phyloP scores from a whole-genome alignment of 768 basidiomycete genomes.

The Russula sp. region DNA sequence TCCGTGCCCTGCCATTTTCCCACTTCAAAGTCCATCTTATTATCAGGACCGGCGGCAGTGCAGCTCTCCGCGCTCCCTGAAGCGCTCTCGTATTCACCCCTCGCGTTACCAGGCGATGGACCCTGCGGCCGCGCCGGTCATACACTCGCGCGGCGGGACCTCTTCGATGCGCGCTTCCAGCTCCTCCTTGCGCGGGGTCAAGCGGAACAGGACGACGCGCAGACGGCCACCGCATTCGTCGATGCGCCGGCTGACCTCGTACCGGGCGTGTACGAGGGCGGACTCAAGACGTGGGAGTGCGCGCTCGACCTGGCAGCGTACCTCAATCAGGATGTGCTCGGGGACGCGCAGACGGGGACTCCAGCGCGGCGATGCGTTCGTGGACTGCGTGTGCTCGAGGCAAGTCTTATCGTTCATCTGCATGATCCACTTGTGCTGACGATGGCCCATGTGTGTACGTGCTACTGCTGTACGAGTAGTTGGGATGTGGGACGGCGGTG shows the following conservation, averaged over 20 bases:
- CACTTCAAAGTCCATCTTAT: background rate
- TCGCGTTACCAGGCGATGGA: conserved; percentile 39
- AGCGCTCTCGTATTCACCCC: conserved; percentile 74
- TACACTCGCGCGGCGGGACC: conserved; percentile 67
- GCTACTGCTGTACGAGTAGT: conserved; percentile 37
- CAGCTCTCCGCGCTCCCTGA: conserved; percentile 68
- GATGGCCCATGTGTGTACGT: background rate
- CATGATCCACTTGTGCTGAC: background rate
- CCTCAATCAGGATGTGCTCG: conserved; percentile 34
- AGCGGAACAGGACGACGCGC: background rate
- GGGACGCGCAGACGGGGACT: conserved; percentile 8
- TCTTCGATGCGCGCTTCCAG: conserved; percentile 96
- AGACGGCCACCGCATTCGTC: conserved; percentile 46
- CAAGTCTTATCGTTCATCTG: conserved; percentile 29
- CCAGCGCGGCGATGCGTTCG: conserved; percentile 26
- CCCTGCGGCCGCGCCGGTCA: conserved; percentile 10
- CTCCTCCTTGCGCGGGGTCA: conserved; percentile 60
- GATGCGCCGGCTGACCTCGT: conserved; percentile 87
- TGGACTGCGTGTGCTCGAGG: conserved; percentile 69
- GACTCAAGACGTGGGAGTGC: conserved; percentile 97
- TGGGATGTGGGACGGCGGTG: conserved; percentile 91
- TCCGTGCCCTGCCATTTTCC: conserved; percentile 25
- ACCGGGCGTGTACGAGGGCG: conserved; percentile 91
- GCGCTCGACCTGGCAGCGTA: conserved; percentile 79
- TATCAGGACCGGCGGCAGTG: conserved; percentile 22